Conservation (phyloP, 2,329 filamentous ascomycete genomes). For the Zalaria sp. region DNA sequence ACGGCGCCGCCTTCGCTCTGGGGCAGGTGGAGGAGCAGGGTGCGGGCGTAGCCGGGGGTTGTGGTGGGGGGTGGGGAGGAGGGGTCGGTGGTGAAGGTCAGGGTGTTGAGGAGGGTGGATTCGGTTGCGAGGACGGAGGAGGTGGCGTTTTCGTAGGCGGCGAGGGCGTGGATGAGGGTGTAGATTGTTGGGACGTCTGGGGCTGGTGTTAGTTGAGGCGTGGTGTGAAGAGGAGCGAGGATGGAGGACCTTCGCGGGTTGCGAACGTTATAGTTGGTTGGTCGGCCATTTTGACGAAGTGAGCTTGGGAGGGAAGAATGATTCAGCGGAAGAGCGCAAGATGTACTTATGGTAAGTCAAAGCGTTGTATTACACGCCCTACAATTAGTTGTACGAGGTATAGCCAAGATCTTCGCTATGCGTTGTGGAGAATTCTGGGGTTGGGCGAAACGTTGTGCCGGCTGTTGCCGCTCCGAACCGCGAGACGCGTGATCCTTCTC, state of each 20-base stretch:
- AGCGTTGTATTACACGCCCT: no score
- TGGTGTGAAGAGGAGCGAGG: not conserved
- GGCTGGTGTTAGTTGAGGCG: not conserved
- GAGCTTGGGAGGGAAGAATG: no score
- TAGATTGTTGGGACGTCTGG: constrained; percentile 75
- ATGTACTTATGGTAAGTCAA: no score
- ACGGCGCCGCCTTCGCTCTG: constrained; percentile 20
- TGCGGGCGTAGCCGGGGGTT: constrained; percentile 54
- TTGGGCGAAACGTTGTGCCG: no score
- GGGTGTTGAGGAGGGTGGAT: constrained; percentile 54
- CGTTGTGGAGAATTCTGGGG: no score
- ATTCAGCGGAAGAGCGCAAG: no score
- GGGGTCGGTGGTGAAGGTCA: constrained; percentile 54
- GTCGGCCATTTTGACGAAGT: constrained; percentile 11
- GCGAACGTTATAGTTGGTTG: constrained; percentile 41
- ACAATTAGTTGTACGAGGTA: no score
- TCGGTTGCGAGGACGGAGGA: constrained; percentile 66
- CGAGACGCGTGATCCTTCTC: no score
- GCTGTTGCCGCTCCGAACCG: no score
- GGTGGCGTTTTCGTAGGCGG: constrained; percentile 71
- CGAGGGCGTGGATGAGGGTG: constrained; percentile 67
- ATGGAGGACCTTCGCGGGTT: constrained; percentile 39
- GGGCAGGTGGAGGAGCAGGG: constrained; percentile 44
- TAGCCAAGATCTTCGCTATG: no score
- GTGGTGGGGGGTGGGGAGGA: constrained; percentile 22